Evolutionary conservation across 2,329 filamentous ascomycete genomes (phyloP).

Genomic region (Coniella lustricola): DNA sequence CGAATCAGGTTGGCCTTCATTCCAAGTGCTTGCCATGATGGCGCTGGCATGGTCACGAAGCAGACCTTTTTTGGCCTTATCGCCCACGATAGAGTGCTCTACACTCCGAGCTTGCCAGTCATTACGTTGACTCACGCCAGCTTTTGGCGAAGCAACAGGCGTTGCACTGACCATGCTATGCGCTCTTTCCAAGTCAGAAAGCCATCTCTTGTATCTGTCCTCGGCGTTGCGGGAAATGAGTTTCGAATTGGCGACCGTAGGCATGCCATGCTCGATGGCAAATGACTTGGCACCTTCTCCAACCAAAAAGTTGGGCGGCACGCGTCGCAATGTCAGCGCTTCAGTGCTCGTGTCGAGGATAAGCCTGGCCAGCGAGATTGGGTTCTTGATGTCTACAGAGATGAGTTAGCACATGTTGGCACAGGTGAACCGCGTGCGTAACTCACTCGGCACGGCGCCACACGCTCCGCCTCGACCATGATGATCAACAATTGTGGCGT

Average conservation of each 20-base stretch:
- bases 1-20: constrained; percentile 55
- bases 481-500: constrained; percentile 90
- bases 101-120: neutral
- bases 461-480: constrained; percentile 86
- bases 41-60: constrained; percentile 46
- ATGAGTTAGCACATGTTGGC: too few species aligned
- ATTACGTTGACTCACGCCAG: neutral
- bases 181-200: constrained; percentile 56
- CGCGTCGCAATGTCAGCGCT: constrained; percentile 74
- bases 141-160: constrained; percentile 36
- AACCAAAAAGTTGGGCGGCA: constrained; percentile 87
- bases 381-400: constrained; percentile 78
- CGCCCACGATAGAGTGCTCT: neutral
- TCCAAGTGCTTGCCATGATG: constrained; percentile 52
- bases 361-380: constrained; percentile 76
- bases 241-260: constrained; percentile 63
- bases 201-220: constrained; percentile 76
- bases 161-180: neutral
- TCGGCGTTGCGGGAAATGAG: constrained; percentile 74
- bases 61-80: constrained; percentile 11
- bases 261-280: constrained; percentile 70
- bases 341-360: constrained; percentile 72
- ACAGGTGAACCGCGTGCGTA: too few species aligned
- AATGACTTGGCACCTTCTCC: constrained; percentile 82
- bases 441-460: constrained; percentile 79